Evolutionary conservation across 2,329 filamentous ascomycete genomes (phyloP).

Genomic region (Colletotrichum melonis): DNA sequence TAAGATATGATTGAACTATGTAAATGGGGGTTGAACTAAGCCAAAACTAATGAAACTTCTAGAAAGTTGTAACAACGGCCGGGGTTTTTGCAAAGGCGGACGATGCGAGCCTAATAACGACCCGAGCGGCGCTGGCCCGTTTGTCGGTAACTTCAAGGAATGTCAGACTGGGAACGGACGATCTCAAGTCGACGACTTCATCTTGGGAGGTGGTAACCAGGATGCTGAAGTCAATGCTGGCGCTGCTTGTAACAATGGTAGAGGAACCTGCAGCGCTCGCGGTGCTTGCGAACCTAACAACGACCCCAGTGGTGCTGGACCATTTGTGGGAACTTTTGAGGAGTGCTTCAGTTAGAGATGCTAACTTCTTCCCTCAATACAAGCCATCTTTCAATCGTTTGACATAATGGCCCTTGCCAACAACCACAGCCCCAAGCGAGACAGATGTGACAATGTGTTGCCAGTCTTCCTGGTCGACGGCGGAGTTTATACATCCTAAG

Average conservation of each 20-base stretch:
- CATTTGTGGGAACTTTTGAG: not conserved
- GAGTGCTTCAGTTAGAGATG: not conserved
- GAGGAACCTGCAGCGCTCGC: not conserved
- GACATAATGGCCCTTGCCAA: not conserved
- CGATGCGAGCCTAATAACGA: slow-evolving; percentile 3
- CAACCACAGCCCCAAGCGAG: too few relatives aligned
- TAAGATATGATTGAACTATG: too few relatives aligned
- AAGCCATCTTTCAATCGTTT: not conserved
- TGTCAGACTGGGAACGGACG: too few relatives aligned
- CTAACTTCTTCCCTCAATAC: too few relatives aligned
- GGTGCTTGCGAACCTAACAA: slow-evolving; percentile 9
- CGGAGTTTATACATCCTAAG: not conserved
- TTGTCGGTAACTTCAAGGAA: too few relatives aligned
- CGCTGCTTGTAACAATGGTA: not conserved
- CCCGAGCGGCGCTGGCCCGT: not conserved
- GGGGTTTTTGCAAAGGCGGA: not conserved
- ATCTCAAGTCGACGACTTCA: too few relatives aligned
- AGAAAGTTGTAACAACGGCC: slow-evolving; percentile 15
- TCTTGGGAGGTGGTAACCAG: too few relatives aligned
- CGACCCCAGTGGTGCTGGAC: not conserved
- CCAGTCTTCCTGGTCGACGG: not conserved
- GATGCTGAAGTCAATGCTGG: too few relatives aligned
- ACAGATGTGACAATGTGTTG: too few relatives aligned
- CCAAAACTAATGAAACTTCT: not conserved
- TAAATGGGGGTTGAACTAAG: too few relatives aligned